These are phyloP conservation scores for Xylaria sp. DNA, from an alignment of 2,329 filamentous ascomycete genomes.

Conservation along the genomic window DNA sequence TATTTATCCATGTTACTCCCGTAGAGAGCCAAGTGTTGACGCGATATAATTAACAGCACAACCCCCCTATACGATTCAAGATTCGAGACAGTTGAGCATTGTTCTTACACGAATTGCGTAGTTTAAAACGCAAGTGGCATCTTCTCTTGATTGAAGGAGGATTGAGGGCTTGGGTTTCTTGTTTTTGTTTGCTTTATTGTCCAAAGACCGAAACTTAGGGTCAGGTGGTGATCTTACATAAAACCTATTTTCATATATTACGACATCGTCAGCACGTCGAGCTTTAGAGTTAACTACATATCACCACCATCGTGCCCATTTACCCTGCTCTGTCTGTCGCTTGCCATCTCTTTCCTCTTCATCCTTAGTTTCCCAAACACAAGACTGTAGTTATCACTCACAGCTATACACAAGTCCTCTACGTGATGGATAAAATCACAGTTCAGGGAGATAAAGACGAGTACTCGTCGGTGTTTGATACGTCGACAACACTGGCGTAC, in stretches of 20 bases:
- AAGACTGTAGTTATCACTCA: background rate
- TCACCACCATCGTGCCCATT: background rate
- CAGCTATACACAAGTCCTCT: background rate
- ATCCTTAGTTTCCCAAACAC: no score
- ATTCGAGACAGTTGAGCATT: background rate
- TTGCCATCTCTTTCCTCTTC: background rate
- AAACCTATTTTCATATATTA: no score
- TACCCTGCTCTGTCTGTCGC: background rate
- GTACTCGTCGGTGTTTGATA: background rate
- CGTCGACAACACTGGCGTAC: slow-evolving; percentile 9
- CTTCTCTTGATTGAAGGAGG: background rate
- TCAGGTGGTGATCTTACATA: no score
- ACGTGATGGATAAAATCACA: background rate
- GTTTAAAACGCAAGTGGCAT: background rate
- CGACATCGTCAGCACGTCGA: background rate
- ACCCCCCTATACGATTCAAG: background rate
- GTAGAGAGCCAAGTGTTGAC: background rate
- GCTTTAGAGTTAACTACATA: background rate
- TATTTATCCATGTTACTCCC: no score
- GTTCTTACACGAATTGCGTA: background rate
- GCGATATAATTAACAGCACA: background rate
- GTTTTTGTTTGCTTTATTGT: background rate
- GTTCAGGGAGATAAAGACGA: background rate
- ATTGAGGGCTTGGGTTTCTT: background rate
- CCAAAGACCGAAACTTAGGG: no score